Evolutionary conservation across 1,284 basidiomycete species (phyloP), one percentile per base, ranked within the genome.

Genomic region (Tilletiopsis washingtonensis): DNA sequence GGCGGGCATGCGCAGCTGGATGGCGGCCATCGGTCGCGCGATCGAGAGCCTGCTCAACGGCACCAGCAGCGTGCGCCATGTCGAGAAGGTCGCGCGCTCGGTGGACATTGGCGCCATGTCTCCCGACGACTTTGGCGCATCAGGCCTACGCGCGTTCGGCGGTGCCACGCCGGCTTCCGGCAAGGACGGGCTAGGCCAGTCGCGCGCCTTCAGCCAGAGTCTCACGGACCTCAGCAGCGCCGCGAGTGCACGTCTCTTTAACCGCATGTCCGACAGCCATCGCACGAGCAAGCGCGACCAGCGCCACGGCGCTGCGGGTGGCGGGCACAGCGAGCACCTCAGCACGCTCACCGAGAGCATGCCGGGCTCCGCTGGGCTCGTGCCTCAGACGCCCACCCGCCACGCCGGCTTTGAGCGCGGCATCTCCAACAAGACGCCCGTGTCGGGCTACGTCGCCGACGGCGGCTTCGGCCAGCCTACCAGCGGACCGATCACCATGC

Each of bases 41-140:
- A 78, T 79, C 47, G 78, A 80, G 62, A 77, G 76, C 37, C 63
- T 77, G 38, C 70, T 79, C 51, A 78, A 79, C 60, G 78, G 74
- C 9, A 67, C 65, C 1, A 64, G 61, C 15, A 65, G 61, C 29
- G 59, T 67, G 4, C 60, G 65, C 39, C 64, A 65, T 49, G 52
- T 65, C 15, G 65, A 67, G 43, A 53, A 64, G 41, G 62, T 53
- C 5, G 49, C 49, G 2, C 11, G 47, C 14, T n/a, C 21, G 14
- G 24, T 20, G 17, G 45, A n/a, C 3, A 34, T 34, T 9, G 29
- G 29, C 29, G 29, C 37, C 26, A 26, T 14, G 4, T 11, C 14
- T 26, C 17, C 24, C 15, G 21, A 45, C 25, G 27, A 26, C 7
- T 45, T 45, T 45, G 45, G 45, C 12, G 47, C 7, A 1, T 17